Evolutionary conservation across 306 rosid genomes (phyloP), one percentile per base, ranked within the genome.

Genomic region (Lupinus albus): DNA sequence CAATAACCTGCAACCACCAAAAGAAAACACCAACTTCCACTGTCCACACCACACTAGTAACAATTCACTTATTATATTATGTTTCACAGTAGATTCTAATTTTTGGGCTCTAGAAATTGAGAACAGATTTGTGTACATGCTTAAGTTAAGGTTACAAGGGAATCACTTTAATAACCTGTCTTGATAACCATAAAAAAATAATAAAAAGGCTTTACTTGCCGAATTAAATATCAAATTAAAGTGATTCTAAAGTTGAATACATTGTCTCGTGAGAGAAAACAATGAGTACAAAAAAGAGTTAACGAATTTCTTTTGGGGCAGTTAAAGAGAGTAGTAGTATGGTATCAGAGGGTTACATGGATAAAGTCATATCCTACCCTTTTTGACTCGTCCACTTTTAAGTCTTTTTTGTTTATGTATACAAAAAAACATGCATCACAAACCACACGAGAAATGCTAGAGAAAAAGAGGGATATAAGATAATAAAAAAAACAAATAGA

Each of bases 221-320:
- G 4, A 25, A 25, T 25, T 25, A 46, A 33, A 72, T 44, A 80
- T 73, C 79, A 76, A 80, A 80, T 73, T 78, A 76, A 80, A 81
- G 78, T 53, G 67, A 76, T 67, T 71, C 75, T 69, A 76, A 86
- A 80, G 82, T 81, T 67, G 51, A 41, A 55, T 61, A 51, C 44
- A 16, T 18, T 70, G 67, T 75, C 50, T 38, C 10, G 21, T 44
- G 47, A 79, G 30, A 70, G 68, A 72, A 73, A 76, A 70, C 57
- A 58, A 58, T 46, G 67, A 78, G 44, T 64, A 17, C 36, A 17
- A 9, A 85, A 72, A 83, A 77, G 64, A 80, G 67, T 45, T 81
- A 87, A 80, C 89, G 75, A 78, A 74, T 74, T 82, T 84, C 89
- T 87, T 87, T 83, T 80, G 39, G 47, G 93, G 80, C 87, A 61